Evolutionary conservation across 768 basidiomycete species (phyloP), one percentile per base, ranked within the genome.

Genomic region (Fibroporia radiculosa): DNA sequence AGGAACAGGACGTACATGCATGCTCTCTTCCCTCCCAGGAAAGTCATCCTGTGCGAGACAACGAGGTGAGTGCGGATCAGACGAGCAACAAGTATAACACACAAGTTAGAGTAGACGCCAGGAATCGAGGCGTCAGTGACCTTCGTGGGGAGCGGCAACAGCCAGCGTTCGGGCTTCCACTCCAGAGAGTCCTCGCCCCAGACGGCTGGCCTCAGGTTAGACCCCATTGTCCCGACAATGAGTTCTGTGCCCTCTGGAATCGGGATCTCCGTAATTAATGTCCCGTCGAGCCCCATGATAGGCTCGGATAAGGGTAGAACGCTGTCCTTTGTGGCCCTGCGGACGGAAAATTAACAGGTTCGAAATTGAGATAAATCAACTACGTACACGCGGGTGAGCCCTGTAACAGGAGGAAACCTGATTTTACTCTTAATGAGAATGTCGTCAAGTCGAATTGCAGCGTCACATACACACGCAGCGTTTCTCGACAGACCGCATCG

Each of bases 91-190:
- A 22, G 5, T 6, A 12, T 3, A n/a, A 48, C 54, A 32, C 34
- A 55, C 54, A 55, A 31, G 25, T 55, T 49, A n/a, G 54, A 52
- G 41, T 55, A 55, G 13, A 55, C 50, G 3, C 54, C 54, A 13
- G 54, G 54, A 11, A 55, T 45, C 19, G 48, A 51, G 22, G 54
- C 54, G 18, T 50, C 48, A 12, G 36, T 32, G 41, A 55, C 42
- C 20, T 42, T 45, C 23, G 49, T 48, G 2, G 54, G 54, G 28
- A 50, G 50, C 22, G 50, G 50, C 24, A 53, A 47, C 12, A 70
- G 50, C 73, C 74, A 75, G 3, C 73, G 63, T 23, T 66, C 63
- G 1, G 72, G 74, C 16, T 61, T 60, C 51, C 73, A 75, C 34
- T 65, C 60, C 24, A 56, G 63, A 2, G 73, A 68, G 28, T 71